A percentile compares a stretch with the other conserved stretches of the same genome.
These are phyloP conservation scores for Diaporthe sp. DNA, from an alignment of 2,329 filamentous ascomycete genomes.

Conservation along the genomic window DNA sequence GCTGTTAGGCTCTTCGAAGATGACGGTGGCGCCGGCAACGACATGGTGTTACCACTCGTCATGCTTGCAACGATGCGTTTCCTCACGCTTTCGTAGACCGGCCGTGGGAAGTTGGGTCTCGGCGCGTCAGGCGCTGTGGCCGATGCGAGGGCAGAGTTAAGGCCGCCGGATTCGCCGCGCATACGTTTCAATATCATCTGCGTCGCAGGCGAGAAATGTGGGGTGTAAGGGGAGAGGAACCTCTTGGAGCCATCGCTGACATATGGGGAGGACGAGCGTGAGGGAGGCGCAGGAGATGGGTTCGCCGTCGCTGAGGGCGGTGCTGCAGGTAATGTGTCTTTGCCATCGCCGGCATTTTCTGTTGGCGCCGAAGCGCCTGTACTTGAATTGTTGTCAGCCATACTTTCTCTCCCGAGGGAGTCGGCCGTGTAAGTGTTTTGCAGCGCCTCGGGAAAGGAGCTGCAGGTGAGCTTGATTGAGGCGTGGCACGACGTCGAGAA, in stretches of 20 bases:
- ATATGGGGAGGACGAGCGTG: background rate
- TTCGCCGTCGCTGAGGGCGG: slow-evolving; percentile 1
- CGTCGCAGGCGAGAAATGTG: slow-evolving; percentile 39
- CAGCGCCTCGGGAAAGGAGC: background rate
- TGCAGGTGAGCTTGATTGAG: background rate
- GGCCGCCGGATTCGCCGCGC: slow-evolving; percentile 43
- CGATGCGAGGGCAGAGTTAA: slow-evolving; percentile 44
- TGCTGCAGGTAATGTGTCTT: slow-evolving; percentile 7
- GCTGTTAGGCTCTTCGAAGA: slow-evolving; percentile 19
- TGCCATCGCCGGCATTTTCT: background rate
- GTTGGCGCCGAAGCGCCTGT: background rate
- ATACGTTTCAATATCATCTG: slow-evolving; percentile 43
- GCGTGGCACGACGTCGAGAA: background rate
- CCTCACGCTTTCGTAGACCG: slow-evolving; percentile 55
- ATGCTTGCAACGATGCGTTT: slow-evolving; percentile 55
- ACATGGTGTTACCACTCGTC: slow-evolving; percentile 51
- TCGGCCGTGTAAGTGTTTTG: background rate
- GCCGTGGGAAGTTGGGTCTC: slow-evolving; percentile 46
- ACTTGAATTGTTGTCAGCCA: background rate
- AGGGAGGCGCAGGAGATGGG: slow-evolving; percentile 6
- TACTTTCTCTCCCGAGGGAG: background rate
- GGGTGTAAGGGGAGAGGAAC: slow-evolving; percentile 70
- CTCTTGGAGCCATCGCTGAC: slow-evolving; percentile 23
- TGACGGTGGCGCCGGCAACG: slow-evolving; percentile 47
- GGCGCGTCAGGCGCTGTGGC: slow-evolving; percentile 39